Base-by-base conservation (phyloP, 1,139 yeast species). In the Suhomyces terraborum region DNA sequence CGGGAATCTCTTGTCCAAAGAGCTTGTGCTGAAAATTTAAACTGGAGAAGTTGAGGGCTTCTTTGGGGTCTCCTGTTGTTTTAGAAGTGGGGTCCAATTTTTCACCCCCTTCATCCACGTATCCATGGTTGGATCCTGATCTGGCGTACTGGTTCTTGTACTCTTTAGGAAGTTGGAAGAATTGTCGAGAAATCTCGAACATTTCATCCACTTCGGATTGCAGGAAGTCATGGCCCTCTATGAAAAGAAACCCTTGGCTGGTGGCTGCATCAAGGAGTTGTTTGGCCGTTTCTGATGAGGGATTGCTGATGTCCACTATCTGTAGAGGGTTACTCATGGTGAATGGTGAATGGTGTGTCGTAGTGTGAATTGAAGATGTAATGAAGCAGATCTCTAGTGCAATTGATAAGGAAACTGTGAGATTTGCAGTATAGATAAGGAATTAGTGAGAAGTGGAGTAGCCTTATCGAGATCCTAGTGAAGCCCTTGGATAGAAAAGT, bases 211-310 rank as follows among this genome's bases (percentile, higher is more conserved):
- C 84, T 47, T 83, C 89, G 4, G 63, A 59, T 43, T 74, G 75
- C 0, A 79, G 62, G 55, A 85, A 81, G 6, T 76, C 82, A 48
- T 85, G 88, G 7, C 93, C 91, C 52, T 84, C 87, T 6, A 85
- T 68, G 52, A 84, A 82, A 32, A 85, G 66, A 53, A 86, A 85
- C 0, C 95, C 94, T 47, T 83, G 84, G 0, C 78, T 63, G 12
- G 79, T 67, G 6, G 88, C 88, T 1, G 93, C 93, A 4, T 76
- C 65, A 8, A 83, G 68, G 13, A 86, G 68, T 38, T 72, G 65
- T 6, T 67, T 68, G 0, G 81, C 84, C 1, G 84, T 74, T 9
- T 51, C 44, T 12, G 58, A 55, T 44, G 73, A 65, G 29, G 73
- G 54, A 6, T 54, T 49, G n/a, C 82, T 65, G 9, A 85, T 71